Evolutionary conservation across 202 grass and related monocot species (phyloP).

Genomic region (Digitaria exilis): DNA sequence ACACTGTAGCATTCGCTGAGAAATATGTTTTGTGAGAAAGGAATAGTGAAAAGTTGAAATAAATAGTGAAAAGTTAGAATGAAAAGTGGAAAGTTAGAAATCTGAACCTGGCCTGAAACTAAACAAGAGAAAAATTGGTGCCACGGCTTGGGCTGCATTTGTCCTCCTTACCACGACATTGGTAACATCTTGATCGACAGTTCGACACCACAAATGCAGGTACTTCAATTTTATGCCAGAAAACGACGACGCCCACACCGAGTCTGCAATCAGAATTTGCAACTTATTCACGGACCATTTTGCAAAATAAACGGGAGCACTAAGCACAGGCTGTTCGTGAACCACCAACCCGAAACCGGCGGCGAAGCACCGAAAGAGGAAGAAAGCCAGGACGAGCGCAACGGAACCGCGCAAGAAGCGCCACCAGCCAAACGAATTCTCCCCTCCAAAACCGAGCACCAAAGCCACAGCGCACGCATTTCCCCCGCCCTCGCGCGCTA

Average conservation of each 20-base stretch:
- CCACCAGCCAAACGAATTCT: conserved; percentile 36
- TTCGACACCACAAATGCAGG: too few species aligned
- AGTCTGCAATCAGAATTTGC: neutral
- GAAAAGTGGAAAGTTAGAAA: too few species aligned
- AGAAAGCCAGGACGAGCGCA: neutral
- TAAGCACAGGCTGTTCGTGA: neutral
- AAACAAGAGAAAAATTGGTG: too few species aligned
- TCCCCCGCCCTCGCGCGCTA: conserved; percentile 8
- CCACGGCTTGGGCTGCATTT: too few species aligned
- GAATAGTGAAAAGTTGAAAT: too few species aligned
- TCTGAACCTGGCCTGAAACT: too few species aligned
- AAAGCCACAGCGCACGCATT: conserved; percentile 11
- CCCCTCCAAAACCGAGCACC: conserved; percentile 23
- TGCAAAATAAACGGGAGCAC: neutral
- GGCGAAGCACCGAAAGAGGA: neutral
- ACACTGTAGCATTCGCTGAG: too few species aligned
- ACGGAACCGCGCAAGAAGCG: conserved; percentile 22
- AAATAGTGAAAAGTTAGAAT: too few species aligned
- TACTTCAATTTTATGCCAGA: neutral
- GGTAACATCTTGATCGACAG: too few species aligned
- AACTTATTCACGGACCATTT: neutral
- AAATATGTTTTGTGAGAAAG: too few species aligned
- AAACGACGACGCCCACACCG: too few species aligned
- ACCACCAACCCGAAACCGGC: neutral
- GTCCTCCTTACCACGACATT: too few species aligned